A percentile compares a stretch with the other conserved stretches of the same genome.
Evolutionary conservation across 1,139 yeast species (phyloP).

Genomic region (Debaryomycetaceae sp.): DNA sequence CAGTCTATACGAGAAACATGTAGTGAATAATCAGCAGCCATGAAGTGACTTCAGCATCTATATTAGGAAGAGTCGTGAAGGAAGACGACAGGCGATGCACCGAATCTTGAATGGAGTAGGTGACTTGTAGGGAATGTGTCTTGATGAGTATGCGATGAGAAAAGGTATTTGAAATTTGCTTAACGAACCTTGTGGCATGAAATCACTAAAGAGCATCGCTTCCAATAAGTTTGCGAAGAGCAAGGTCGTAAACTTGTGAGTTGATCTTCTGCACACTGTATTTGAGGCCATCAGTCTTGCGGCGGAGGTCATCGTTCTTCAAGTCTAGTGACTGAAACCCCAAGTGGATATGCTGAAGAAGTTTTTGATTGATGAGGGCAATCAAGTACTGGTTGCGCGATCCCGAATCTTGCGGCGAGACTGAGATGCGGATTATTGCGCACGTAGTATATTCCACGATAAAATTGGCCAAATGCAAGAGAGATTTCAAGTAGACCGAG

Average conservation of each 20-base stretch:
- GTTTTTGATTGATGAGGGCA: slow-evolving; percentile 14
- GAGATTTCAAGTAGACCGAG: slow-evolving; percentile 12
- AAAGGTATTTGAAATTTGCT: background rate
- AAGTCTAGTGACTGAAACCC: slow-evolving; percentile 22
- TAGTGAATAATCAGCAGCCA: no score
- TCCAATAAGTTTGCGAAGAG: slow-evolving; percentile 1
- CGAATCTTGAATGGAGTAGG: no score
- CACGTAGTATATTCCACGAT: slow-evolving; percentile 20
- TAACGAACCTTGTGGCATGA: no score
- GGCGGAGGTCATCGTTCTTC: slow-evolving; percentile 18
- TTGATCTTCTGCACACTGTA: slow-evolving; percentile 19
- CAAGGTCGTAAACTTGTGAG: slow-evolving; percentile 13
- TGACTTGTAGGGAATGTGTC: no score
- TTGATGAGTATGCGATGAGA: no score
- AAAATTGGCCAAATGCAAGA: slow-evolving; percentile 15
- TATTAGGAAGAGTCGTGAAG: no score
- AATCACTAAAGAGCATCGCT: no score
- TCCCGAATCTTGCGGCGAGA: slow-evolving; percentile 3
- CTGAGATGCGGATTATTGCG: slow-evolving; percentile 15
- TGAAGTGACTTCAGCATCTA: no score
- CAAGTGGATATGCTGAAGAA: slow-evolving; percentile 15
- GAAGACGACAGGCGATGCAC: no score
- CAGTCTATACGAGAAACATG: no score
- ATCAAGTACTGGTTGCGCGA: slow-evolving; percentile 11
- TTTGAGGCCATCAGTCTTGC: slow-evolving; percentile 21